These are phyloP conservation scores for Rhizopogon vulgaris DNA, from an alignment of 768 basidiomycete species.

Conservation along the genomic window DNA sequence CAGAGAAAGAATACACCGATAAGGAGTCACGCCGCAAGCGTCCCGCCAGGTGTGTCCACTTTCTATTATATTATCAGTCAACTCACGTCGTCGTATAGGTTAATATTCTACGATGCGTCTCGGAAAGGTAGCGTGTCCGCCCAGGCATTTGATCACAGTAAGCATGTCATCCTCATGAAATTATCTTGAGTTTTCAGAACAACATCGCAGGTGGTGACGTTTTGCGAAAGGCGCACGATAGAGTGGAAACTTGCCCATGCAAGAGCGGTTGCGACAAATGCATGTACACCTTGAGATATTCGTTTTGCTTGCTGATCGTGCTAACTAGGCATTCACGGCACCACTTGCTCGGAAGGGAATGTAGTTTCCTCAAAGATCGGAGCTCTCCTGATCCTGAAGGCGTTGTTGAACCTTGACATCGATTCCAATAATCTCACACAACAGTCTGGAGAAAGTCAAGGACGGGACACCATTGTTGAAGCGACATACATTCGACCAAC, in stretches of 20 bases:
- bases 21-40: slow-evolving; percentile 52
- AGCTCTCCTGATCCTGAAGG: slow-evolving; percentile 60
- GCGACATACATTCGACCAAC: slow-evolving; percentile 41
- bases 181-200: background rate
- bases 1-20: slow-evolving; percentile 65
- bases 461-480: slow-evolving; percentile 48
- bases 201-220: slow-evolving; percentile 44
- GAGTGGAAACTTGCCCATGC: slow-evolving; percentile 60
- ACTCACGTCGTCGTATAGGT: slow-evolving; percentile 29
- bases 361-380: slow-evolving; percentile 70
- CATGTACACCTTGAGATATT: slow-evolving; percentile 23
- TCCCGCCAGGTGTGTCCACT: slow-evolving; percentile 49
- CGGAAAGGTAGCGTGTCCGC: slow-evolving; percentile 68
- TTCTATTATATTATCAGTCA: background rate
- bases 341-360: slow-evolving; percentile 65
- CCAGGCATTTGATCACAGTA: slow-evolving; percentile 81
- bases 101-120: slow-evolving; percentile 75
- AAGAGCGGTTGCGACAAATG: slow-evolving; percentile 66
- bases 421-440: slow-evolving; percentile 32
- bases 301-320: background rate
- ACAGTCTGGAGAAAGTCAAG: slow-evolving; percentile 21
- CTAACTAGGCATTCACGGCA: slow-evolving; percentile 58
- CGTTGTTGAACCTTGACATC: slow-evolving; percentile 45
- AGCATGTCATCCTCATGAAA: background rate
- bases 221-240: slow-evolving; percentile 50